Evolutionary conservation across 1,284 basidiomycete genomes (phyloP).

Genomic region (Fomitopsis schrenkii): DNA sequence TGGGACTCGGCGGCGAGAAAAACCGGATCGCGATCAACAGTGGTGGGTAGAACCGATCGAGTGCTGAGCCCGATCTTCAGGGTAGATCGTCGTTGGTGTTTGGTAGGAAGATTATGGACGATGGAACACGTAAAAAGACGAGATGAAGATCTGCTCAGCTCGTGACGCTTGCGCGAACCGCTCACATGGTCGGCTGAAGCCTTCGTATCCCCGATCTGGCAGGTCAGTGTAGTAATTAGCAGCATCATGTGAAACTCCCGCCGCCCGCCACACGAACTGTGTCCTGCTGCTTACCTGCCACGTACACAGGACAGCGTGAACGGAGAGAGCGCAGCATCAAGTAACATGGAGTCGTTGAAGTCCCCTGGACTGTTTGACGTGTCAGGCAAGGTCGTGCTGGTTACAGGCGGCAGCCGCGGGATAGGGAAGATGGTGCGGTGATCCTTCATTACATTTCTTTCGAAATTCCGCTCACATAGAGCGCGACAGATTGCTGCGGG

Average conservation of each 20-base stretch:
- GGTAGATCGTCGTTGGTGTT: neutral
- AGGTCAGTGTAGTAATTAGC: neutral
- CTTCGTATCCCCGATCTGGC: neutral
- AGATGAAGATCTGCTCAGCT: neutral
- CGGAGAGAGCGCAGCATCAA: neutral
- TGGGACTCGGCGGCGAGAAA: no score
- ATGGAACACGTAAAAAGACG: neutral
- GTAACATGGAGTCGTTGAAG: constrained; percentile 36
- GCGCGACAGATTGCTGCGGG: constrained; percentile 60
- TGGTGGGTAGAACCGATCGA: neutral
- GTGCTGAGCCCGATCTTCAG: neutral
- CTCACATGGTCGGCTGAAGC: neutral
- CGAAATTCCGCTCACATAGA: neutral
- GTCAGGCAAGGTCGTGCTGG: constrained; percentile 56
- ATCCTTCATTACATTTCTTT: neutral
- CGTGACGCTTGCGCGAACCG: no score
- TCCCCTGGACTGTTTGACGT: constrained; percentile 51
- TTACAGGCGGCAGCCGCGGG: constrained; percentile 72
- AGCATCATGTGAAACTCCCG: neutral
- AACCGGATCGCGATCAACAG: no score
- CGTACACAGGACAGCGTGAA: neutral
- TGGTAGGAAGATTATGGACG: neutral
- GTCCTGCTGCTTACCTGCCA: neutral
- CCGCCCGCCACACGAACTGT: neutral
- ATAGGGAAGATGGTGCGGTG: constrained; percentile 63